Percentiles rank a stretch among this genome's conserved stretches.
phyloP scores from a whole-genome alignment of 306 rosid species.

The Vigna radiata region DNA sequence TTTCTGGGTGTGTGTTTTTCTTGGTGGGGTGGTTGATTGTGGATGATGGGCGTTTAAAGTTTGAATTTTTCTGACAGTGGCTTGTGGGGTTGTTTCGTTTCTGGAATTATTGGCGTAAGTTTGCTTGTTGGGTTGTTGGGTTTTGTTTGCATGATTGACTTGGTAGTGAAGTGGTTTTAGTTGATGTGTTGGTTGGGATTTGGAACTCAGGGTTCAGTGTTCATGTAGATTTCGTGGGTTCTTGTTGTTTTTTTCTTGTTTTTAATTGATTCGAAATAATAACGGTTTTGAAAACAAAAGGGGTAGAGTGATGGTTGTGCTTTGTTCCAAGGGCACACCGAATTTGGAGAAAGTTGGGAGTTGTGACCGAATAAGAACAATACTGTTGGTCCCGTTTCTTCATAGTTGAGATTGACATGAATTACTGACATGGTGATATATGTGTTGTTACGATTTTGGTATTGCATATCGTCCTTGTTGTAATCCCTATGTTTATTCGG shows the following conservation, averaged over 20 bases:
- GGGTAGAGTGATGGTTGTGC: neutral
- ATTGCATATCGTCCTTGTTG: conserved; percentile 11
- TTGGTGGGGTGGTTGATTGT: conserved; percentile 22
- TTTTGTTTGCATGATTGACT: conserved; percentile 32
- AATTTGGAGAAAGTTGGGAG: neutral
- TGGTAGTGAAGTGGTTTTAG: neutral
- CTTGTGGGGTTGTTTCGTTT: conserved; percentile 18
- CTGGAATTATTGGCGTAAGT: neutral
- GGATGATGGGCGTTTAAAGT: conserved; percentile 18
- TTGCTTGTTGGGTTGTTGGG: conserved; percentile 19
- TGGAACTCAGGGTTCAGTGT: neutral
- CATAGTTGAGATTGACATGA: neutral
- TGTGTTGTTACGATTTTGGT: neutral
- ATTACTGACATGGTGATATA: conserved; percentile 20
- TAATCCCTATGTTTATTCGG: conserved; percentile 28
- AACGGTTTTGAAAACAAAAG: neutral
- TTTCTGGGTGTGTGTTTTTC: neutral
- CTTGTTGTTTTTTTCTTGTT: conserved; percentile 15
- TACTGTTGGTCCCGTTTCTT: conserved; percentile 5
- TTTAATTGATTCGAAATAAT: neutral
- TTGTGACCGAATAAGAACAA: conserved; percentile 3
- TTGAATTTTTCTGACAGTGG: neutral
- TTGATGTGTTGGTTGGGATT: conserved; percentile 9
- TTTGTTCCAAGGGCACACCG: neutral
- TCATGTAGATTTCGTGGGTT: conserved; percentile 20